Evolutionary conservation across 2,329 filamentous ascomycete species (phyloP).

Genomic region (Alternaria rosae): DNA sequence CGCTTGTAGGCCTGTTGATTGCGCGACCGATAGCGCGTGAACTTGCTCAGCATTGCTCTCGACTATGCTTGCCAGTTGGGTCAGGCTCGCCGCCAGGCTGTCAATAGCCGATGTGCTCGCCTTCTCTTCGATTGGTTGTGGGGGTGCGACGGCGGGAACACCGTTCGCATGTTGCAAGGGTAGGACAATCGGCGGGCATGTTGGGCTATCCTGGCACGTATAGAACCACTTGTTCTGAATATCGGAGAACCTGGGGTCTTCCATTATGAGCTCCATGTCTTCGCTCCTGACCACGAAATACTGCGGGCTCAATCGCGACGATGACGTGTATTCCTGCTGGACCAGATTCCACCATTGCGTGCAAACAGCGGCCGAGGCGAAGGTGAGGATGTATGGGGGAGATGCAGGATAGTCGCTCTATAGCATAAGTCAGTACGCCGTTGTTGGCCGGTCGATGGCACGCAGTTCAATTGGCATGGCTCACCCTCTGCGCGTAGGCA

Average conservation of each 20-base stretch:
- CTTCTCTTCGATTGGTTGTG: constrained; percentile 11
- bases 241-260: constrained; percentile 38
- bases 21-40: constrained; percentile 43
- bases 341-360: constrained; percentile 47
- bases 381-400: constrained; percentile 45
- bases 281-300: constrained; percentile 46
- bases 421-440: constrained; percentile 15
- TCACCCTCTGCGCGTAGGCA: constrained; percentile 47
- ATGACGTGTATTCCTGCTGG: constrained; percentile 39
- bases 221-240: constrained; percentile 48
- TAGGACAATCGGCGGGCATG: constrained; percentile 32
- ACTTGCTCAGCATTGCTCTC: constrained; percentile 43
- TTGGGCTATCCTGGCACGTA: constrained; percentile 33
- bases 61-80: constrained; percentile 37
- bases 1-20: constrained; percentile 42
- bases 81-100: constrained; percentile 33
- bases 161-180: constrained; percentile 42
- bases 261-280: constrained; percentile 45
- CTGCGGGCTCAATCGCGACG: constrained; percentile 40
- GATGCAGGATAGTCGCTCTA: constrained; percentile 43
- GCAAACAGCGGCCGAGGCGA: constrained; percentile 41
- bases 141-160: constrained; percentile 22
- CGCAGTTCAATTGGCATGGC: not conserved
- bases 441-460: not conserved
- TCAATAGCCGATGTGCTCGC: constrained; percentile 27